phyloP scores from a whole-genome alignment of 306 rosid genomes.

The Dalbergia cultrata region DNA sequence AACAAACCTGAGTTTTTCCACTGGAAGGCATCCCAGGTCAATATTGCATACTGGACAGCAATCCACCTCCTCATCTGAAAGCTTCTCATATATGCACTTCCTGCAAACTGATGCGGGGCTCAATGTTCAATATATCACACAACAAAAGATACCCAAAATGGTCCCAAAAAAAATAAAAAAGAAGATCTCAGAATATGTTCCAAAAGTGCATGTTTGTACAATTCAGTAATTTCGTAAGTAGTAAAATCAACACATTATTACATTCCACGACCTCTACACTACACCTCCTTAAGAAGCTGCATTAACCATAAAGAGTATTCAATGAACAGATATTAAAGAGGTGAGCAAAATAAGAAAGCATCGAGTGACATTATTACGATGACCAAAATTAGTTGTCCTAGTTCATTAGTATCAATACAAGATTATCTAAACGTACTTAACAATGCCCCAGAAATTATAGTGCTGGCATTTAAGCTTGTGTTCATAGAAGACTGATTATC shows the following conservation, averaged over 20 bases:
- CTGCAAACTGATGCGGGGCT: slow-evolving; percentile 82
- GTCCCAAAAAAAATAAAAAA: neutral
- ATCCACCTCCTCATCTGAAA: slow-evolving; percentile 87
- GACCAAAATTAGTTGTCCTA: neutral
- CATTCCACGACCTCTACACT: neutral
- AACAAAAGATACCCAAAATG: slow-evolving; percentile 32
- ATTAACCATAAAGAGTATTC: neutral
- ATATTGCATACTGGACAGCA: slow-evolving; percentile 89
- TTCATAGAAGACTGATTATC: neutral
- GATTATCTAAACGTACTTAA: neutral
- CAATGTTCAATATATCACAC: slow-evolving; percentile 37
- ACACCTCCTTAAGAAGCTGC: neutral
- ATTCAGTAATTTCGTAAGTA: slow-evolving; percentile 25
- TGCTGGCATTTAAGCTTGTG: slow-evolving; percentile 1
- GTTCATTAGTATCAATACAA: slow-evolving; percentile 7
- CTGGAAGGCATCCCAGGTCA: slow-evolving; percentile 89
- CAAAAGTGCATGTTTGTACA: neutral
- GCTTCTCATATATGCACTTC: slow-evolving; percentile 83
- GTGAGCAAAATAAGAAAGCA: neutral
- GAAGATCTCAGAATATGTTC: slow-evolving; percentile 3
- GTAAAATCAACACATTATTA: slow-evolving; percentile 1
- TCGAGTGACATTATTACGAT: no score
- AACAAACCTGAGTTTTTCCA: slow-evolving; percentile 86
- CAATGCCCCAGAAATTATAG: neutral
- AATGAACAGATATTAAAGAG: slow-evolving; percentile 9